phyloP scores from a whole-genome alignment of 176 grass and related monocot species.

The Zoysia pacifica region DNA sequence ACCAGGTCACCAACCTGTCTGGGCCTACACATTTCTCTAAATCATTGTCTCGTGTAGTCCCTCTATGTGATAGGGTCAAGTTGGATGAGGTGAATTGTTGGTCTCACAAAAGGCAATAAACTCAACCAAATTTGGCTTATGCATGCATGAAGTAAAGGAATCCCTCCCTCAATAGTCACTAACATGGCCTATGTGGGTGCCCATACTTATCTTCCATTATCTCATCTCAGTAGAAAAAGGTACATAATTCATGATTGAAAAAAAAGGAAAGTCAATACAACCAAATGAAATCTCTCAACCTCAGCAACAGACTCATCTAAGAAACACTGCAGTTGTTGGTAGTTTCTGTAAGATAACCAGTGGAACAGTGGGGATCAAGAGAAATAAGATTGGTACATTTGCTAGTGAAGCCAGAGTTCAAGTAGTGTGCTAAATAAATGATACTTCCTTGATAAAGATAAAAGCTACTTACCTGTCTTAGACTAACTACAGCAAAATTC shows the following conservation, averaged over 20 bases:
- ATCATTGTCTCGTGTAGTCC: background rate
- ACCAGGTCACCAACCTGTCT: background rate
- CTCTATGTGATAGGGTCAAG: background rate
- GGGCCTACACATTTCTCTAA: background rate
- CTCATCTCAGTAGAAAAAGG: background rate
- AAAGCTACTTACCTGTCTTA: constrained; percentile 73
- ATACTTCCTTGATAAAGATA: background rate
- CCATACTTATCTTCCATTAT: constrained; percentile 12
- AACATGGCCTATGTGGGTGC: background rate
- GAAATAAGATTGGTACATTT: background rate
- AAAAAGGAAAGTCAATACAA: background rate
- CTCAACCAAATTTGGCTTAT: background rate
- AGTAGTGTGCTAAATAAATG: constrained; percentile 26
- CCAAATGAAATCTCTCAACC: background rate
- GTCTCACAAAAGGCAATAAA: background rate
- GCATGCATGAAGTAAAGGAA: constrained; percentile 7
- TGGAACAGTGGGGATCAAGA: constrained; percentile 13
- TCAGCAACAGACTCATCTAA: background rate
- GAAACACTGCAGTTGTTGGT: constrained; percentile 14
- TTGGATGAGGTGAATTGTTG: background rate
- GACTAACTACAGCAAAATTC: constrained; percentile 82
- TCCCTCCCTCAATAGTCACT: background rate
- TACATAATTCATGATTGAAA: background rate
- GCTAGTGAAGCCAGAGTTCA: constrained; percentile 33
- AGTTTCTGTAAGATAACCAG: background rate